Conservation (phyloP, 2,329 filamentous ascomycete species). For the Allantophomopsis lycopodina region DNA sequence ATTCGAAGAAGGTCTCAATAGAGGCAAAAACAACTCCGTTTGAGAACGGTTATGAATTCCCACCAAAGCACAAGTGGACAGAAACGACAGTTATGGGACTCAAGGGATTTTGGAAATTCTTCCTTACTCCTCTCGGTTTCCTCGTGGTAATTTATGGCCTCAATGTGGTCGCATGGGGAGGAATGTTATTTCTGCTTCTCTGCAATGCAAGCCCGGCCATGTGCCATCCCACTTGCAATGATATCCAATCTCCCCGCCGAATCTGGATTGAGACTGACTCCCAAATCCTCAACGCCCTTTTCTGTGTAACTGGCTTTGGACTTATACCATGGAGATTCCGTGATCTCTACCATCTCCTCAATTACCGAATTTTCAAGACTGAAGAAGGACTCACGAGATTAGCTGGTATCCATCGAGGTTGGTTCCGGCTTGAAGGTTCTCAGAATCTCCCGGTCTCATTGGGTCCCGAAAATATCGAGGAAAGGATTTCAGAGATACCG, state of each 20-base stretch:
- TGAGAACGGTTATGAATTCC: slow-evolving; percentile 53
- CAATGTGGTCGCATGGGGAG: slow-evolving; percentile 79
- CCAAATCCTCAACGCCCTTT: slow-evolving; percentile 71
- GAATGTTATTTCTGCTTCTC: slow-evolving; percentile 78
- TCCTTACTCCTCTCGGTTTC: slow-evolving; percentile 63
- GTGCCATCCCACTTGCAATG: slow-evolving; percentile 57
- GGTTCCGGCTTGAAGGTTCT: slow-evolving; percentile 62
- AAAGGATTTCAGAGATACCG: slow-evolving; percentile 21
- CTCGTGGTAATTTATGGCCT: slow-evolving; percentile 66
- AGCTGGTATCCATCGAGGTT: slow-evolving; percentile 60
- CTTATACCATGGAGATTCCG: slow-evolving; percentile 75
- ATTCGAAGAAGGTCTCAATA: slow-evolving; percentile 4
- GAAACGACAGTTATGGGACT: slow-evolving; percentile 43
- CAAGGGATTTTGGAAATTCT: slow-evolving; percentile 56
- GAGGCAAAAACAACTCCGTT: slow-evolving; percentile 24
- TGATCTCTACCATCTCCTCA: slow-evolving; percentile 61
- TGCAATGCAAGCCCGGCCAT: slow-evolving; percentile 62
- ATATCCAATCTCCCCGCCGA: slow-evolving; percentile 62
- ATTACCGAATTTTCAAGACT: slow-evolving; percentile 42
- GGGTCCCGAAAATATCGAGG: slow-evolving; percentile 36
- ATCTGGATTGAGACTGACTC: slow-evolving; percentile 79
- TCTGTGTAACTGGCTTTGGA: slow-evolving; percentile 79
- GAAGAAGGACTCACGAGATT: slow-evolving; percentile 48
- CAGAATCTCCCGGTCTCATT: slow-evolving; percentile 37
- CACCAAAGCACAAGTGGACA: slow-evolving; percentile 43